Base-by-base conservation (phyloP, 2,329 filamentous ascomycete genomes). In the Rhytidhysteron rufulum region DNA sequence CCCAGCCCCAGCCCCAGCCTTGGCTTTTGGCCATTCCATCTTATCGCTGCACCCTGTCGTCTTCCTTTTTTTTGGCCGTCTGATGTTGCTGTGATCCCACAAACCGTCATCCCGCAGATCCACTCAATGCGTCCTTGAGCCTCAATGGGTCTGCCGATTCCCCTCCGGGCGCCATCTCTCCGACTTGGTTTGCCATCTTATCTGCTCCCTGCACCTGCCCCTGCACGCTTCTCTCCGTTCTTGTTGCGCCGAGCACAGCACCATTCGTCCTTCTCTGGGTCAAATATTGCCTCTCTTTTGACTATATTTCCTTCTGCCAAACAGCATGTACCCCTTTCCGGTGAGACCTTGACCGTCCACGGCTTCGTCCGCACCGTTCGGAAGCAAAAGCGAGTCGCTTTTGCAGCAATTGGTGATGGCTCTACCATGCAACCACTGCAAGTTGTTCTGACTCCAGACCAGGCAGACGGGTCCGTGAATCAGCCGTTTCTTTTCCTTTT, bases 381-480 rank as follows among this genome's bases (percentile, higher is more conserved):
- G 47, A 86, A 88, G 63, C 89, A 94, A 72, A 95, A 96, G 63
- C 78, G 78, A 17, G 75, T 85, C 44, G 83, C 85, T 4, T 97
- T 98, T 68, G 84, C 90, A 38, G 80, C 88, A 44, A 74, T 97
- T 38, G 84, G 85, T 9, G 93, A 98, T 72, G 93, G 93, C 32
- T 94, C 89, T 10, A 88, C 86, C 31, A 73, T 87, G 51, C 74
- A 83, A 46, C 74, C 87, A 20, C 65, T 97, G 40, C 93, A 98
- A 69, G 88, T 85, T 33, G 81, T 95, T 34, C 70, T 95, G 51
- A 80, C 80, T 40, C 83, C 86, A 48, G 73, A 78, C 34, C 75
- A 88, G 58, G 82, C 85, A 50, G 74, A 82, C 66, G 79, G 82
- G 88, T 94, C 75, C 62, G 82, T 72, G 40, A 22, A 33, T 30